These are phyloP conservation scores for Grigorovia transvaalensis DNA, from an alignment of 805 yeast species.

Conservation along the genomic window DNA sequence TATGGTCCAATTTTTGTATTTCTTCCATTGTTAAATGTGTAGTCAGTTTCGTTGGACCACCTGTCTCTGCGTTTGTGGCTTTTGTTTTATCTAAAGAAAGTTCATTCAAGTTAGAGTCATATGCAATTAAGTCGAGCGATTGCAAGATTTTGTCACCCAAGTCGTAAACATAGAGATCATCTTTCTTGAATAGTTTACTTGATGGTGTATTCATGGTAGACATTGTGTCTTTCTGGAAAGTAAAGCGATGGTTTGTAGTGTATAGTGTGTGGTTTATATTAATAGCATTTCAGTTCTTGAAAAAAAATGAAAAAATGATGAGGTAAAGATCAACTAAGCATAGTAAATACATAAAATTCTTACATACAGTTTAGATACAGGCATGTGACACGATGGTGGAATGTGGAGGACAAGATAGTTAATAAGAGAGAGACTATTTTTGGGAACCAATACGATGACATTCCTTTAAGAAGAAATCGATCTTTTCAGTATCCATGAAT, in stretches of 20 bases:
- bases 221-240: too few species aligned
- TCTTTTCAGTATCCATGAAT: constrained; percentile 87
- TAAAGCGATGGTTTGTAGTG: too few species aligned
- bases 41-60: too few species aligned
- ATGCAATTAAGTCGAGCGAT: constrained; percentile 43
- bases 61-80: not conserved
- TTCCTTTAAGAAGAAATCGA: constrained; percentile 76
- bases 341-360: too few species aligned
- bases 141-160: constrained; percentile 32
- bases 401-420: too few species aligned
- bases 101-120: constrained; percentile 41
- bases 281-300: too few species aligned
- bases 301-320: too few species aligned
- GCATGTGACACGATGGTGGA: too few species aligned
- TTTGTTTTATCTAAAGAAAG: not conserved
- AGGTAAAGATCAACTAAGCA: too few species aligned
- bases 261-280: too few species aligned
- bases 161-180: constrained; percentile 42
- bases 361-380: too few species aligned
- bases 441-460: constrained; percentile 68
- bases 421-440: constrained; percentile 8
- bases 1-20: constrained; percentile 11
- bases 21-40: constrained; percentile 7
- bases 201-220: not conserved
- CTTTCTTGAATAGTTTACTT: constrained; percentile 11